Conservation (phyloP, 805 yeast genomes). For the Yarrowia divulgata region DNA sequence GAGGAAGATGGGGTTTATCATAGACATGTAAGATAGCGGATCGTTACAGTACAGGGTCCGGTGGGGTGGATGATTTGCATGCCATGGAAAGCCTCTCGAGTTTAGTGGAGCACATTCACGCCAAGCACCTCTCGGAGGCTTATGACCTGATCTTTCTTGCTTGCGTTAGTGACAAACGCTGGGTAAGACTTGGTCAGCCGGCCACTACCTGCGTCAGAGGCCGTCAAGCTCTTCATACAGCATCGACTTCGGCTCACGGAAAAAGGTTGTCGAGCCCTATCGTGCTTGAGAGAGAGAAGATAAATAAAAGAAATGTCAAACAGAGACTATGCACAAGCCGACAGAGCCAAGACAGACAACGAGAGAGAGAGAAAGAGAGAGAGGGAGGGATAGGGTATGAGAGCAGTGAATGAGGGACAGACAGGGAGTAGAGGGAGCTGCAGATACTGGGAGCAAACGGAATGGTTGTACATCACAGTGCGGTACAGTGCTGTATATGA, state of each 20-base stretch:
- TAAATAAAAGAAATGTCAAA: neutral
- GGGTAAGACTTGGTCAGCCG: conserved; percentile 9
- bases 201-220: neutral
- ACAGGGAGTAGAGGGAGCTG: neutral
- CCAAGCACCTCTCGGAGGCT: no score
- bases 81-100: no score
- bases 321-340: neutral
- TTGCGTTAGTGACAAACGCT: neutral
- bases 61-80: no score
- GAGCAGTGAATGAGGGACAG: no score
- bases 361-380: no score
- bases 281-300: neutral
- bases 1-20: neutral
- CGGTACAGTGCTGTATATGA: no score
- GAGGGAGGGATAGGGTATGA: no score
- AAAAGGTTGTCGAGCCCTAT: conserved; percentile 26
- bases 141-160: neutral
- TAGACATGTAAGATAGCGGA: neutral
- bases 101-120: no score
- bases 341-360: neutral
- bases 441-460: neutral
- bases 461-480: no score
- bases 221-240: conserved; percentile 19
- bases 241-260: conserved; percentile 25
- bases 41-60: no score